Evolutionary conservation across 495 filamentous ascomycete genomes (phyloP).

Genomic region (Penicillium canescens): DNA sequence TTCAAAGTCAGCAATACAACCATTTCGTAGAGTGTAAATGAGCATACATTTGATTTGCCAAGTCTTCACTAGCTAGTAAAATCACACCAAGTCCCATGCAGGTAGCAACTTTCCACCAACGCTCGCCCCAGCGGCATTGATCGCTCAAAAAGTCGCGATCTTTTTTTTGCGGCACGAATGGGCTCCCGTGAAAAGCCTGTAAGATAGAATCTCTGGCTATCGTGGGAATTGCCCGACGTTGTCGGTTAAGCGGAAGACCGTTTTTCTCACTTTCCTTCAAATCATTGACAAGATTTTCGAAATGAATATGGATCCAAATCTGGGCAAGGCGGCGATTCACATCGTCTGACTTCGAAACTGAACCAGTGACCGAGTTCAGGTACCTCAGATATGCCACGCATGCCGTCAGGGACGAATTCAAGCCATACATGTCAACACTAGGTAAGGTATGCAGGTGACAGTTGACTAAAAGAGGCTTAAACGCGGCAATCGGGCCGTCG

Average conservation of each 20-base stretch:
- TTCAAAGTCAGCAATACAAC: slow-evolving; percentile 9
- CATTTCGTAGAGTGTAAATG: slow-evolving; percentile 3
- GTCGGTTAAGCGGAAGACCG: neutral
- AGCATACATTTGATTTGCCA: slow-evolving; percentile 11
- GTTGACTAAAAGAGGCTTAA: slow-evolving; percentile 7
- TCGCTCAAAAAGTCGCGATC: slow-evolving; percentile 3
- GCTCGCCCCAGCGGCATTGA: slow-evolving; percentile 4
- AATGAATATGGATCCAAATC: slow-evolving; percentile 9
- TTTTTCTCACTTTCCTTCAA: slow-evolving; percentile 5
- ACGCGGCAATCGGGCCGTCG: neutral
- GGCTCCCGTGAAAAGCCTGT: neutral
- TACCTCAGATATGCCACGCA: slow-evolving; percentile 8
- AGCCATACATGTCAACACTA: neutral
- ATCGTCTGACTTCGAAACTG: slow-evolving; percentile 3
- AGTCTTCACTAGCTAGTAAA: slow-evolving; percentile 8
- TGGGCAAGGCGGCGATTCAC: slow-evolving; percentile 5
- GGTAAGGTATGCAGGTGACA: slow-evolving; percentile 6
- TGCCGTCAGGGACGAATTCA: slow-evolving; percentile 2
- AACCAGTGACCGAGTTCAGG: slow-evolving; percentile 1
- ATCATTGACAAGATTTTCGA: slow-evolving; percentile 6
- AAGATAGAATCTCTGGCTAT: slow-evolving; percentile 11
- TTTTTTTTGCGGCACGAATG: slow-evolving; percentile 2
- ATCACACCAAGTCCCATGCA: slow-evolving; percentile 9
- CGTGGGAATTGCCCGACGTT: slow-evolving; percentile 5
- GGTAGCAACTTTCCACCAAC: slow-evolving; percentile 11